Evolutionary conservation across 208 protist genomes (phyloP).

Genomic region (Trypanosoma melophagium): DNA sequence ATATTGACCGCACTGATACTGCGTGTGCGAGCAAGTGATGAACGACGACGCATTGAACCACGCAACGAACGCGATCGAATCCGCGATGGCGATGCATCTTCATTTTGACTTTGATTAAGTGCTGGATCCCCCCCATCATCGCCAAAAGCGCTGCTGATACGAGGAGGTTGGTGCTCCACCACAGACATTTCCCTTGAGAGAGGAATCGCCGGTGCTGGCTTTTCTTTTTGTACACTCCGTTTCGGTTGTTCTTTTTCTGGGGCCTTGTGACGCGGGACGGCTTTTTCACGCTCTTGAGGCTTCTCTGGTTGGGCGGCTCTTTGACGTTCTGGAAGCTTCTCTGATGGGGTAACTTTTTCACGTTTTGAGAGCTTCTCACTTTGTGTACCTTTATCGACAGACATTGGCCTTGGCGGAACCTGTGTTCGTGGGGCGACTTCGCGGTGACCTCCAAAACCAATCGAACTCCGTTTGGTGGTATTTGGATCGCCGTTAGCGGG

Average conservation of each 20-base stretch:
- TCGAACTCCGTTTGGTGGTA: too few species aligned
- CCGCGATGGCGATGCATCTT: not conserved
- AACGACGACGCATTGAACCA: constrained; percentile 26
- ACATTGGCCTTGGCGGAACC: too few species aligned
- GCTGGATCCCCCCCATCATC: not conserved
- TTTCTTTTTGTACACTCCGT: not conserved
- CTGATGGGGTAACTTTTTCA: too few species aligned
- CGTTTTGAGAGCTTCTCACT: too few species aligned
- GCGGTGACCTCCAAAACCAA: too few species aligned
- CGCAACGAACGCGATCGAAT: constrained; percentile 16
- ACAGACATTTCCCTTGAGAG: constrained; percentile 6
- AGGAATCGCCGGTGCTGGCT: constrained; percentile 20
- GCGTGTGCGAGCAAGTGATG: constrained; percentile 37
- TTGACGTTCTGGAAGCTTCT: too few species aligned
- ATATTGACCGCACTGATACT: constrained; percentile 36
- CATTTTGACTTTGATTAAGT: too few species aligned
- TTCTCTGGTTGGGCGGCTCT: not conserved
- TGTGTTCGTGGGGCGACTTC: too few species aligned
- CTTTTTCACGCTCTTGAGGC: not conserved
- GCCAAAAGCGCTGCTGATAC: constrained; percentile 22
- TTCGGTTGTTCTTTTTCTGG: constrained; percentile 8
- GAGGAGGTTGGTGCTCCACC: constrained; percentile 11
- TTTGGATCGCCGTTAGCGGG: too few species aligned
- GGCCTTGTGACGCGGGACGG: not conserved
- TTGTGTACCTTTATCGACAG: too few species aligned